These are phyloP conservation scores for Zymoseptoria tritici DNA, from an alignment of 2,329 filamentous ascomycete genomes.

Conservation along the genomic window DNA sequence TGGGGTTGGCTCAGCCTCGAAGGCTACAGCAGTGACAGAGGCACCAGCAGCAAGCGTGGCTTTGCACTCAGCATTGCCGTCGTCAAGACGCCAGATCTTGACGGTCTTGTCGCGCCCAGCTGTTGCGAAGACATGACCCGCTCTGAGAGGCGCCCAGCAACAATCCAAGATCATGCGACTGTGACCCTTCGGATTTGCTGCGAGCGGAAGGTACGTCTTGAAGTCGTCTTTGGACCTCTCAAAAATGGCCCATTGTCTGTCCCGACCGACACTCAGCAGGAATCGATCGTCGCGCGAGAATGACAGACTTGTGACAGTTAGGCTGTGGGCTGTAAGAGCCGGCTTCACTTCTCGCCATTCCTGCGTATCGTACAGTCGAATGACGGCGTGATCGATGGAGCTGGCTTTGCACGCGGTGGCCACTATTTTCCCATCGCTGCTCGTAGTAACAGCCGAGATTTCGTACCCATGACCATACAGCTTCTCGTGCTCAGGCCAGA, in stretches of 20 bases:
- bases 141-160: constrained; percentile 61
- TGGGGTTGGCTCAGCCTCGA: constrained; percentile 6
- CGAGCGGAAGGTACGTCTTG: constrained; percentile 49
- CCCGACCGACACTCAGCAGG: constrained; percentile 81
- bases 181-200: constrained; percentile 76
- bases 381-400: constrained; percentile 87
- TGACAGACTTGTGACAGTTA: constrained; percentile 75
- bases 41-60: constrained; percentile 20
- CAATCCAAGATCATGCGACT: constrained; percentile 86
- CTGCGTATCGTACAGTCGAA: constrained; percentile 79
- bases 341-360: constrained; percentile 84
- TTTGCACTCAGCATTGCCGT: constrained; percentile 16
- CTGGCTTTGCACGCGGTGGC: constrained; percentile 91
- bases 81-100: constrained; percentile 47
- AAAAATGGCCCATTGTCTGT: constrained; percentile 87
- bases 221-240: constrained; percentile 39
- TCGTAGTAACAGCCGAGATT: constrained; percentile 77
- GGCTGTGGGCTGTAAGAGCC: constrained; percentile 71
- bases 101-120: constrained; percentile 84
- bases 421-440: constrained; percentile 64
- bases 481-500: constrained; percentile 96
- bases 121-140: constrained; percentile 62
- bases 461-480: constrained; percentile 97
- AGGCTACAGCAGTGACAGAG: constrained; percentile 30
- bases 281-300: constrained; percentile 70